phyloP scores from a whole-genome alignment of 2,329 filamentous ascomycete genomes.

The Fusarium heterosporum region DNA sequence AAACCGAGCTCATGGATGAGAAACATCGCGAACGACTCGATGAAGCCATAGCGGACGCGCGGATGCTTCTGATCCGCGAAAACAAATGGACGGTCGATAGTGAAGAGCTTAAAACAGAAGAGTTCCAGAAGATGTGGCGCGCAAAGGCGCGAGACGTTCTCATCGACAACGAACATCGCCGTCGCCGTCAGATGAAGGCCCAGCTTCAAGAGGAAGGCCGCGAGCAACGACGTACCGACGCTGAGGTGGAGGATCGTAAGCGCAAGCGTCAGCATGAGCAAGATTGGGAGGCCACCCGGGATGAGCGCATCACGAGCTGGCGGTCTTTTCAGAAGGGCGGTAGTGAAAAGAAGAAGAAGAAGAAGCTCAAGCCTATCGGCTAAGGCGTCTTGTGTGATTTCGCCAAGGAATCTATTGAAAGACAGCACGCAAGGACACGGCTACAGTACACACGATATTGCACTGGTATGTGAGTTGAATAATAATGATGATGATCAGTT shows the following conservation, averaged over 20 bases:
- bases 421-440: slow-evolving; percentile 21
- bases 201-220: slow-evolving; percentile 97
- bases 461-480: slow-evolving; percentile 50
- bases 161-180: slow-evolving; percentile 89
- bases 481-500: slow-evolving; percentile 46
- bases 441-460: slow-evolving; percentile 27
- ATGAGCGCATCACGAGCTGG: slow-evolving; percentile 94
- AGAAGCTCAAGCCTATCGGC: slow-evolving; percentile 75
- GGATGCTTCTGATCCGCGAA: slow-evolving; percentile 93
- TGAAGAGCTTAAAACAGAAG: slow-evolving; percentile 84
- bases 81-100: slow-evolving; percentile 93
- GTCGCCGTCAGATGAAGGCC: slow-evolving; percentile 87
- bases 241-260: slow-evolving; percentile 83
- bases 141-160: slow-evolving; percentile 91
- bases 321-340: slow-evolving; percentile 86
- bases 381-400: slow-evolving; percentile 48
- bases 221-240: slow-evolving; percentile 86
- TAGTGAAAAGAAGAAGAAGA: slow-evolving; percentile 72
- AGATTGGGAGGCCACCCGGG: slow-evolving; percentile 93
- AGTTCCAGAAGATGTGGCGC: slow-evolving; percentile 87
- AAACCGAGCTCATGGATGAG: slow-evolving; percentile 91
- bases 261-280: slow-evolving; percentile 92
- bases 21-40: slow-evolving; percentile 88
- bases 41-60: slow-evolving; percentile 95
- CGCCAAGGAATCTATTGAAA: slow-evolving; percentile 22